Percentiles rank a stretch among this genome's conserved stretches.
Conservation (phyloP, 2,329 filamentous ascomycete genomes). For the Fusarium sp. region DNA sequence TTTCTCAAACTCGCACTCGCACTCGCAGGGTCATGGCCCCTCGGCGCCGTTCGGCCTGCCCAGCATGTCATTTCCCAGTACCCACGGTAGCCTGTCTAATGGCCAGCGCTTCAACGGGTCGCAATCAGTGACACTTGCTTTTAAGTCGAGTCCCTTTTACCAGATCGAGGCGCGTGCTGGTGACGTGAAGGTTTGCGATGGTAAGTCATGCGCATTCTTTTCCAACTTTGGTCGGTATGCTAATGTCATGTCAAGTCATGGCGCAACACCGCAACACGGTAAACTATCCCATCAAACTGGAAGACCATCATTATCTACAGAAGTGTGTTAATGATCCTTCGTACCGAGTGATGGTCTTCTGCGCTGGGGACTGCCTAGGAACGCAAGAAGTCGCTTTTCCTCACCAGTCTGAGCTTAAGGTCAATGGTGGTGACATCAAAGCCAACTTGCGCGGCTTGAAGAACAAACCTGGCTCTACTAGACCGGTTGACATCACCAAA, state of each 20-base stretch:
- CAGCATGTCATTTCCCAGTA: slow-evolving; percentile 39
- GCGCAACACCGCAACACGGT: slow-evolving; percentile 65
- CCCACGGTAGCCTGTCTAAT: slow-evolving; percentile 33
- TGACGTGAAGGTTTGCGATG: slow-evolving; percentile 74
- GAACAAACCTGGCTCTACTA: slow-evolving; percentile 94
- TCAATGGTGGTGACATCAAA: slow-evolving; percentile 89
- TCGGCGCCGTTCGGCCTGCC: slow-evolving; percentile 26
- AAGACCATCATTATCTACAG: slow-evolving; percentile 65
- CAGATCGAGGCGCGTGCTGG: slow-evolving; percentile 74
- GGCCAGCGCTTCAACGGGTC: slow-evolving; percentile 41
- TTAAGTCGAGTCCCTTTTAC: slow-evolving; percentile 88
- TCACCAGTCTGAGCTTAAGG: slow-evolving; percentile 89
- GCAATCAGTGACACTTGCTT: slow-evolving; percentile 45
- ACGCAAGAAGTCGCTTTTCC: slow-evolving; percentile 88
- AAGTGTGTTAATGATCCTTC: slow-evolving; percentile 70
- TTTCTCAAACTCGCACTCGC: slow-evolving; percentile 18
- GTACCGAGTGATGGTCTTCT: slow-evolving; percentile 84
- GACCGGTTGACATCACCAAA: slow-evolving; percentile 90
- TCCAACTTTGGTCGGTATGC: not conserved
- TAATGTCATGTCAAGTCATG: slow-evolving; percentile 58
- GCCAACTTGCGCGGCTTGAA: slow-evolving; percentile 95
- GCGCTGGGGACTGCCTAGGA: slow-evolving; percentile 72
- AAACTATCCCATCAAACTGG: slow-evolving; percentile 58
- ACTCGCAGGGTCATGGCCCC: slow-evolving; percentile 20
- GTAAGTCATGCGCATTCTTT: slow-evolving; percentile 61